phyloP scores from a whole-genome alignment of 768 basidiomycete genomes.

The Xerocomus brunneocitrinus region DNA sequence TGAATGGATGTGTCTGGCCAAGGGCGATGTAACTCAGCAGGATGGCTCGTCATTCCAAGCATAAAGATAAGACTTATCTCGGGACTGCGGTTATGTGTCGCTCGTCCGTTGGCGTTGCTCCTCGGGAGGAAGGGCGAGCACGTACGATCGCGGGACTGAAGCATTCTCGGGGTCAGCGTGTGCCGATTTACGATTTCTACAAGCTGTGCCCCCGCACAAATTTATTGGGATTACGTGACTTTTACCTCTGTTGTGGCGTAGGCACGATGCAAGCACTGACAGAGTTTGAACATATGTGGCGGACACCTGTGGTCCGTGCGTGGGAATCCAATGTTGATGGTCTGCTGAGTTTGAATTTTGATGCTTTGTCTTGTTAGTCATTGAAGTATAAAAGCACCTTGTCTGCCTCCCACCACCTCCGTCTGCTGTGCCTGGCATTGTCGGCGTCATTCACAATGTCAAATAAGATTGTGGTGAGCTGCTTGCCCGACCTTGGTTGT shows the following conservation, averaged over 20 bases:
- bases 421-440: conserved; percentile 26
- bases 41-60: neutral
- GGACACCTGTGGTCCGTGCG: conserved; percentile 36
- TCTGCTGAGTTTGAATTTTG: conserved; percentile 42
- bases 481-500: conserved; percentile 56
- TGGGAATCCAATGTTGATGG: conserved; percentile 33
- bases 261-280: neutral
- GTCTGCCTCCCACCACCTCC: conserved; percentile 32
- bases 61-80: neutral
- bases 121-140: no score
- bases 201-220: no score
- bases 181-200: no score
- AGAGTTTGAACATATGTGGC: no score
- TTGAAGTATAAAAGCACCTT: conserved; percentile 39
- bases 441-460: conserved; percentile 59
- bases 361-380: conserved; percentile 34
- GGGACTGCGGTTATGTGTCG: no score
- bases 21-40: neutral
- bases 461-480: conserved; percentile 98
- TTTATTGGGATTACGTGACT: no score
- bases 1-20: neutral
- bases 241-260: neutral
- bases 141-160: no score
- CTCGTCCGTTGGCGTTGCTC: no score
- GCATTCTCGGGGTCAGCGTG: no score